Conservation (phyloP, 768 basidiomycete genomes). For the Gymnopilus dilepis region DNA sequence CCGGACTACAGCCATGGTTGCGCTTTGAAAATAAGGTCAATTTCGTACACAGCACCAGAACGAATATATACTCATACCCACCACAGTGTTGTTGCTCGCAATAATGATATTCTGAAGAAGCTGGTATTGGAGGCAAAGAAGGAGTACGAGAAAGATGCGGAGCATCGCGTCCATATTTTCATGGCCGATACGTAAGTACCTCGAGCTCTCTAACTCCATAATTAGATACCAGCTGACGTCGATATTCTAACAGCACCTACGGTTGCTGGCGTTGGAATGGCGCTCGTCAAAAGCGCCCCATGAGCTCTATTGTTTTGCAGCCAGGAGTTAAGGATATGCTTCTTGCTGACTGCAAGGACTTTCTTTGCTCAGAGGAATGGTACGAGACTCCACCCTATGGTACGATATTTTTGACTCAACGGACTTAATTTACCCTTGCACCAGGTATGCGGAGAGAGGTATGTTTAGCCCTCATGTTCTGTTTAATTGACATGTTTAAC, state of each 20-base stretch:
- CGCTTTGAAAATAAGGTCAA: constrained; percentile 80
- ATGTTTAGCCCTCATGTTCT: constrained; percentile 38
- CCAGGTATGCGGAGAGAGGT: constrained; percentile 92
- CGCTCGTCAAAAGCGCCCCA: constrained; percentile 85
- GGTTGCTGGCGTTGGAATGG: constrained; percentile 89
- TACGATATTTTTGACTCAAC: constrained; percentile 21
- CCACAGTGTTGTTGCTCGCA: constrained; percentile 82
- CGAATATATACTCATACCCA: not conserved
- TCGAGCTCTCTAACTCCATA: constrained; percentile 18
- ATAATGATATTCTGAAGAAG: constrained; percentile 86
- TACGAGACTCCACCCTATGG: constrained; percentile 41
- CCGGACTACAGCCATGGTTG: constrained; percentile 77
- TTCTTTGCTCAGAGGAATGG: constrained; percentile 85
- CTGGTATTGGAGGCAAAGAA: constrained; percentile 87
- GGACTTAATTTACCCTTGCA: constrained; percentile 14
- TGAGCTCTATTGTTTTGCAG: constrained; percentile 92
- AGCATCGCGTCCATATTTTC: constrained; percentile 89
- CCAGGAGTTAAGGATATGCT: constrained; percentile 93
- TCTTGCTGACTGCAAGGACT: constrained; percentile 84
- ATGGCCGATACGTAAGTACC: constrained; percentile 82
- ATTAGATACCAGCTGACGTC: constrained; percentile 9
- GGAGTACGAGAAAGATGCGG: constrained; percentile 90
- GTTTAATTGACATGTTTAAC: constrained; percentile 20
- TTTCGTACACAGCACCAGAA: not conserved
- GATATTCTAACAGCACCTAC: constrained; percentile 53